phyloP scores from a whole-genome alignment of 257 asterid genomes.

The Gentiana dahurica region DNA sequence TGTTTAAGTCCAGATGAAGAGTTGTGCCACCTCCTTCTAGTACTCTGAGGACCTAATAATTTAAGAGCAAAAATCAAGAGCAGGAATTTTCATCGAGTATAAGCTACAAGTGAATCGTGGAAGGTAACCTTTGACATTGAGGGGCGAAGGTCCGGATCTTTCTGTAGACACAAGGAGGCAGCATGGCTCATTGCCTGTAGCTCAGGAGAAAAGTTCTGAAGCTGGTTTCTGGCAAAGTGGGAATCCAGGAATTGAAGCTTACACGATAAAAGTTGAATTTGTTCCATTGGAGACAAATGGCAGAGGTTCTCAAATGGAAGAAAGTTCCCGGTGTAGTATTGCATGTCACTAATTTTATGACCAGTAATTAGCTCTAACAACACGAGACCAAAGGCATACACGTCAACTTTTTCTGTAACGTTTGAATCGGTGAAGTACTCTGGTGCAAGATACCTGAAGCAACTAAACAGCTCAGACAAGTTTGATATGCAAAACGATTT shows the following conservation, averaged over 20 bases:
- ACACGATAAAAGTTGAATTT: constrained; percentile 34
- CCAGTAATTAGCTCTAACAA: constrained; percentile 68
- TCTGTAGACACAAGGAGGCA: constrained; percentile 67
- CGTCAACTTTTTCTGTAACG: constrained; percentile 71
- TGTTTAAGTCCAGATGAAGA: constrained; percentile 25
- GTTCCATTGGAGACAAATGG: constrained; percentile 36
- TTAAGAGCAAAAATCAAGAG: background rate
- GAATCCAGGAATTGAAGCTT: constrained; percentile 43
- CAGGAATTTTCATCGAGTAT: too few relatives aligned
- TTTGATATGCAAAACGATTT: background rate
- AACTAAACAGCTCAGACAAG: constrained; percentile 3
- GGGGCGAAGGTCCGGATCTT: constrained; percentile 69
- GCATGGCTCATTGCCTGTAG: constrained; percentile 59
- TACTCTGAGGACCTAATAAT: constrained; percentile 46
- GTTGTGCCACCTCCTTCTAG: constrained; percentile 51
- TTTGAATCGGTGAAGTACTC: constrained; percentile 46
- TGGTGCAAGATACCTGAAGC: constrained; percentile 67
- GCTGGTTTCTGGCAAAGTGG: constrained; percentile 30
- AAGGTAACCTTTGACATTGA: constrained; percentile 68
- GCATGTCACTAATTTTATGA: constrained; percentile 40
- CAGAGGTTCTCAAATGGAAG: constrained; percentile 32
- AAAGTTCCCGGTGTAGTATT: constrained; percentile 32
- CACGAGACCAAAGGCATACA: constrained; percentile 70
- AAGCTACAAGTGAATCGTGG: too few relatives aligned
- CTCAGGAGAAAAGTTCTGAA: constrained; percentile 40